Conservation (phyloP, 2,329 filamentous ascomycete species). For the Pseudogymnoascus sp. region DNA sequence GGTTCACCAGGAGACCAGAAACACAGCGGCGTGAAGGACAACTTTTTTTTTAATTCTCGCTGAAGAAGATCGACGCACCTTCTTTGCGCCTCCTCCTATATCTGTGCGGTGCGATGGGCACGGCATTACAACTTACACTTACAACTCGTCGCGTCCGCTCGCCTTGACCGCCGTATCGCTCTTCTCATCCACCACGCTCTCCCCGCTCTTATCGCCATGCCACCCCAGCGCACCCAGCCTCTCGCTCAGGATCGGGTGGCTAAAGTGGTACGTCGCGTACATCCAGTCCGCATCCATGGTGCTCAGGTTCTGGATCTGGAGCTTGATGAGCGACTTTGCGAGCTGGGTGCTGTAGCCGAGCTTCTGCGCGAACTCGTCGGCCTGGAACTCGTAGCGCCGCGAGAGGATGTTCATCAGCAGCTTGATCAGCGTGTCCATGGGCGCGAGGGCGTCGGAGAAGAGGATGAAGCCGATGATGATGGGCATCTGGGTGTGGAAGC, state of each 20-base stretch:
- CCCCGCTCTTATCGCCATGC: constrained; percentile 51
- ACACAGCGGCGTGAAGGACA: background rate
- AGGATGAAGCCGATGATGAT: constrained; percentile 97
- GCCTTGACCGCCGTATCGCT: constrained; percentile 58
- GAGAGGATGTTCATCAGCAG: constrained; percentile 93
- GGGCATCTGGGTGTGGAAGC: constrained; percentile 72
- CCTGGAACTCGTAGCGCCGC: constrained; percentile 91
- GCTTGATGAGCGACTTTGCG: constrained; percentile 82
- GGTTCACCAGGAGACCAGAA: background rate
- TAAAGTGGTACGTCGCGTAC: constrained; percentile 98
- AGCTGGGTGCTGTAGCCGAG: constrained; percentile 81
- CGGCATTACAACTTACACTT: background rate
- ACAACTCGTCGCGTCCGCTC: constrained; percentile 66
- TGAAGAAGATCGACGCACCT: background rate
- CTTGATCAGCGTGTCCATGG: constrained; percentile 92
- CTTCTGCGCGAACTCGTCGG: constrained; percentile 77
- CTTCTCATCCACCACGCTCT: constrained; percentile 42
- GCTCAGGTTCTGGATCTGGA: constrained; percentile 95
- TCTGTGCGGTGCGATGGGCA: background rate
- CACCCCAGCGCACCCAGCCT: constrained; percentile 84
- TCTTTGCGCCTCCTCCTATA: constrained; percentile 10
- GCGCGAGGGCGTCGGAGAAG: constrained; percentile 91
- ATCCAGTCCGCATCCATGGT: constrained; percentile 99
- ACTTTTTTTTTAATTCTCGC: background rate
- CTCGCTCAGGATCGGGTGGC: constrained; percentile 92